Conservation (phyloP, 2,329 filamentous ascomycete genomes). For the Bimuria novae-zelandiae region DNA sequence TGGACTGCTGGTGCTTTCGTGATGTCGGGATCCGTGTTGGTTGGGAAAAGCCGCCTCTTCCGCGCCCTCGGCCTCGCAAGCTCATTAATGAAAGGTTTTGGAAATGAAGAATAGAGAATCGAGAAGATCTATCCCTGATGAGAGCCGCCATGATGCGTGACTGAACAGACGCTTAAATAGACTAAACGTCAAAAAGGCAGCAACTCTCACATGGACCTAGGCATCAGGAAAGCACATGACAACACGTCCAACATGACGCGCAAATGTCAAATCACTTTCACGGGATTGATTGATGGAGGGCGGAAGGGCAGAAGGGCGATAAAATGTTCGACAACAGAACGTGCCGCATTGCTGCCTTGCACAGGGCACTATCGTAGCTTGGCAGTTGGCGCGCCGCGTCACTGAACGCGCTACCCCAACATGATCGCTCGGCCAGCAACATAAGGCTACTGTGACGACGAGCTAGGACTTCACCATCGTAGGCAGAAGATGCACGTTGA, state of each 20-base stretch:
- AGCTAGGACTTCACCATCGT: too few relatives aligned
- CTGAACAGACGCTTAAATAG: neutral
- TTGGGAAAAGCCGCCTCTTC: neutral
- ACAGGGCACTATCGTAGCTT: too few relatives aligned
- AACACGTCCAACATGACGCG: neutral
- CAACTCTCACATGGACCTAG: neutral
- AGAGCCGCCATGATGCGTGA: neutral
- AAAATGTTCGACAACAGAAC: too few relatives aligned
- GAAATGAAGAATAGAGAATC: neutral
- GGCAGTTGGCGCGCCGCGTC: too few relatives aligned
- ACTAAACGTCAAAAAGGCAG: neutral
- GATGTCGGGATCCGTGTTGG: neutral
- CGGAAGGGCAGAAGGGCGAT: constrained; percentile 6
- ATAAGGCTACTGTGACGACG: too few relatives aligned
- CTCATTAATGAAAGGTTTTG: neutral
- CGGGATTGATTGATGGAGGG: neutral
- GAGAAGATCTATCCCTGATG: neutral
- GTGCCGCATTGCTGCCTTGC: too few relatives aligned
- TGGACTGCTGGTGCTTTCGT: neutral
- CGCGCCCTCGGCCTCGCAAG: neutral
- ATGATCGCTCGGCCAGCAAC: too few relatives aligned
- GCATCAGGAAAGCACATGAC: neutral
- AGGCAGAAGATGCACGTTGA: too few relatives aligned
- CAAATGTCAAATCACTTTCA: neutral
- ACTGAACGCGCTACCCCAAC: too few relatives aligned